Conservation (phyloP, 306 rosid species). For the Castanea mollissima region DNA sequence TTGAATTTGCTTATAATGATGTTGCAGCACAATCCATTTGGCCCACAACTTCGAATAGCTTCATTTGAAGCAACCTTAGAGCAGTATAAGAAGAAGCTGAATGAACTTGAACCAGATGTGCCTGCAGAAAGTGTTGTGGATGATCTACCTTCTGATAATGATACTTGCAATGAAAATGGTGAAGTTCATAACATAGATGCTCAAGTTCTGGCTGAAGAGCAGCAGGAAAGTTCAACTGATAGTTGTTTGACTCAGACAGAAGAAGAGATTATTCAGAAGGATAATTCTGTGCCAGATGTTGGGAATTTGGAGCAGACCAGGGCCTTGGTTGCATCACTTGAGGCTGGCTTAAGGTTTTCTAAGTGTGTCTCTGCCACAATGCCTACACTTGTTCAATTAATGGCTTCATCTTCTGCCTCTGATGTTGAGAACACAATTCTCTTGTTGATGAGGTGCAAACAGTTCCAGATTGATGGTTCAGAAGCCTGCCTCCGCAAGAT, state of each 20-base stretch:
- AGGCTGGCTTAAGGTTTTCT: constrained; percentile 87
- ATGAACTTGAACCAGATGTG: constrained; percentile 64
- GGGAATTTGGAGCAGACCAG: constrained; percentile 95
- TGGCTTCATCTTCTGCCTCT: constrained; percentile 91
- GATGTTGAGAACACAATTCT: constrained; percentile 92
- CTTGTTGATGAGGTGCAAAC: constrained; percentile 91
- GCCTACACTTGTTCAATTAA: constrained; percentile 88
- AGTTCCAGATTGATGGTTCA: constrained; percentile 94
- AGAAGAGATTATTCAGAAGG: constrained; percentile 47
- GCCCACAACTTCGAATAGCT: constrained; percentile 82
- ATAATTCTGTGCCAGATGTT: constrained; percentile 69
- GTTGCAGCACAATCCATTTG: constrained; percentile 98
- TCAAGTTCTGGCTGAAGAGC: constrained; percentile 40
- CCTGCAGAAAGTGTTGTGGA: constrained; percentile 42
- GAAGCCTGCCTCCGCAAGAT: constrained; percentile 89
- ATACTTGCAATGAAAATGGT: constrained; percentile 44
- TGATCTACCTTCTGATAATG: constrained; percentile 43
- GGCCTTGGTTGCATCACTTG: constrained; percentile 96
- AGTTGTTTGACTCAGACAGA: constrained; percentile 59
- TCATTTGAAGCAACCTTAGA: constrained; percentile 91
- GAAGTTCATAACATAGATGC: constrained; percentile 51
- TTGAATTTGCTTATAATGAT: constrained; percentile 77
- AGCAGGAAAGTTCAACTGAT: constrained; percentile 67
- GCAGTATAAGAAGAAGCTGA: constrained; percentile 72
- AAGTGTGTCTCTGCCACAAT: constrained; percentile 67